A percentile compares a stretch with the other conserved stretches of the same genome.
Conservation (phyloP, 305 asterid species). For the Withania somnifera region DNA sequence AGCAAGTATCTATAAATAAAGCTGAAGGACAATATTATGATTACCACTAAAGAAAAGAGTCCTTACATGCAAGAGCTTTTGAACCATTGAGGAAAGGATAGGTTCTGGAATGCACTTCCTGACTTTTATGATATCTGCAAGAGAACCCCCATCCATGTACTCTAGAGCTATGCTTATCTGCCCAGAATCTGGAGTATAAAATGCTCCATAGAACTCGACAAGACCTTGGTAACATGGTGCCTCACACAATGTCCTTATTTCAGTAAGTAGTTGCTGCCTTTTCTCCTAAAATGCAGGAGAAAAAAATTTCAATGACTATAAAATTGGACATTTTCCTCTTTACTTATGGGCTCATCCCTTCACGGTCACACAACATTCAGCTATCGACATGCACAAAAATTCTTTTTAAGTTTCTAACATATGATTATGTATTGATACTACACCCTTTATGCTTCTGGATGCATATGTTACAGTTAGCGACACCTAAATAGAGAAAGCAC, state of each 20-base stretch:
- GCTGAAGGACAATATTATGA: background rate
- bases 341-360: background rate
- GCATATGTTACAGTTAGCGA: background rate
- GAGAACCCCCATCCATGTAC: conserved; percentile 96
- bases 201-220: conserved; percentile 89
- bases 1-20: conserved; percentile 8
- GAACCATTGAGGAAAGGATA: conserved; percentile 71
- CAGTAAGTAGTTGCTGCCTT: conserved; percentile 90
- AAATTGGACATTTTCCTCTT: background rate
- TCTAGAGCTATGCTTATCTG: conserved; percentile 96
- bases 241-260: conserved; percentile 83
- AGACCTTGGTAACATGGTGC: conserved; percentile 85
- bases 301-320: background rate
- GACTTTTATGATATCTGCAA: conserved; percentile 62
- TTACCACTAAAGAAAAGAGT: background rate
- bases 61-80: conserved; percentile 66
- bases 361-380: background rate
- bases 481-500: background rate
- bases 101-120: conserved; percentile 68
- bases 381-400: background rate
- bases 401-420: background rate
- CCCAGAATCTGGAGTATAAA: conserved; percentile 93
- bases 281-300: conserved; percentile 57
- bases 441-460: background rate
- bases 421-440: background rate